These are phyloP conservation scores for Malbranchea zuffiana DNA, from an alignment of 2,329 filamentous ascomycete genomes.

Conservation along the genomic window DNA sequence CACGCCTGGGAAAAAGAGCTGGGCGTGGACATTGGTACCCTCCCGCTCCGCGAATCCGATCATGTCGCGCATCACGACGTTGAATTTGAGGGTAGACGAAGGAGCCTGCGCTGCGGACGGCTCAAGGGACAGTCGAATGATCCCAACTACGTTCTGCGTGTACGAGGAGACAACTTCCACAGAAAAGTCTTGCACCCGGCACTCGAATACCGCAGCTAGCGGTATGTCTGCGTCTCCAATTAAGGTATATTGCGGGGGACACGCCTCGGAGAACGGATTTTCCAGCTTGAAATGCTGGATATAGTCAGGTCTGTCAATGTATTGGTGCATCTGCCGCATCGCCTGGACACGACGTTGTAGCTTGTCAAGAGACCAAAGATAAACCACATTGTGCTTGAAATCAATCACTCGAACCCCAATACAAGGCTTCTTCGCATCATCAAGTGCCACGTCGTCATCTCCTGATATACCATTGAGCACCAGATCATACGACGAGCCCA, in stretches of 20 bases:
- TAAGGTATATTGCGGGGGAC: constrained; percentile 83
- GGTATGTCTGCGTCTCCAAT: constrained; percentile 90
- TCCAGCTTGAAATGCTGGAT: constrained; percentile 84
- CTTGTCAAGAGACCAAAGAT: constrained; percentile 91
- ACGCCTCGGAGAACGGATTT: constrained; percentile 84
- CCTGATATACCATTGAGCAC: constrained; percentile 81
- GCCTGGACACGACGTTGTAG: constrained; percentile 73
- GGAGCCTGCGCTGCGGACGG: constrained; percentile 88
- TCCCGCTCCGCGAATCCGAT: constrained; percentile 90
- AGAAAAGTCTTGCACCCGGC: constrained; percentile 83
- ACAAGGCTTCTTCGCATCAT: constrained; percentile 76
- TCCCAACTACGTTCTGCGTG: constrained; percentile 79
- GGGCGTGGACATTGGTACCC: constrained; percentile 88
- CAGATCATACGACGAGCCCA: constrained; percentile 92
- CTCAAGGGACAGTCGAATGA: constrained; percentile 81
- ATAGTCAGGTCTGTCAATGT: constrained; percentile 89
- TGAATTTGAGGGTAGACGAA: constrained; percentile 89
- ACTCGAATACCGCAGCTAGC: constrained; percentile 84
- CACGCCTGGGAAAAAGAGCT: constrained; percentile 87
- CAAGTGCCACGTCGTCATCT: constrained; percentile 74
- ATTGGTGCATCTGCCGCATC: constrained; percentile 97
- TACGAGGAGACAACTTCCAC: constrained; percentile 87
- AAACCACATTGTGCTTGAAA: constrained; percentile 73
- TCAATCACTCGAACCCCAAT: constrained; percentile 84
- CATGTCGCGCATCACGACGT: constrained; percentile 95